phyloP scores from a whole-genome alignment of 176 grass and related monocot genomes.

The barley (Hordeum vulgare) region MorexV3_pseudomolecules_assembly NC_058519.1:593403493-593403992 shows the following conservation, averaged over 20 bases:
- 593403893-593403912: neutral
- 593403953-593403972: neutral
- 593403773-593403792: constrained; percentile 37
- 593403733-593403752: constrained; percentile 19
- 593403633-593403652: constrained; percentile 42
- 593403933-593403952: neutral
- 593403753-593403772: constrained; percentile 31
- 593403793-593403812: neutral
- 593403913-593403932: neutral
- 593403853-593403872: too few species aligned
- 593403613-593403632: constrained; percentile 9
- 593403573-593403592: neutral
- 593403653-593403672: constrained; percentile 27
- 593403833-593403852: neutral
- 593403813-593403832: neutral
- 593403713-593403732: constrained; percentile 31
- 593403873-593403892: neutral
- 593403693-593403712: constrained; percentile 44
- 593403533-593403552: constrained; percentile 30
- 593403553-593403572: constrained; percentile 45
- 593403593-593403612: constrained; percentile 26
- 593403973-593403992: neutral
- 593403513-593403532: constrained; percentile 25
- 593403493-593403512: constrained; percentile 43
- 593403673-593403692: constrained; percentile 36